phyloP scores from a whole-genome alignment of 2,329 filamentous ascomycete species.

The Colletotrichum eremochloae region DNA sequence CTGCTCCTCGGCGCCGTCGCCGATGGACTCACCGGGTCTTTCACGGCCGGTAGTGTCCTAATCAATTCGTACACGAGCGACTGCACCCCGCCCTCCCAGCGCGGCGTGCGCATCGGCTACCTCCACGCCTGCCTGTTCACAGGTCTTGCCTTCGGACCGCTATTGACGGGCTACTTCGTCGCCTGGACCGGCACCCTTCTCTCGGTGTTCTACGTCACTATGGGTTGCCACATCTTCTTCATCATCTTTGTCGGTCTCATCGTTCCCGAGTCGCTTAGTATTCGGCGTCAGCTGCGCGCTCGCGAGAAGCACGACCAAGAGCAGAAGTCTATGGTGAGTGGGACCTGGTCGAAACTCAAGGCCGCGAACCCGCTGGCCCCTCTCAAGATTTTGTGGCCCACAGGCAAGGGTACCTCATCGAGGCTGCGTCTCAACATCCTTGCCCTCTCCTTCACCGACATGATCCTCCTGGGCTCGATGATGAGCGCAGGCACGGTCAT shows the following conservation, averaged over 20 bases:
- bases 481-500: constrained; percentile 87
- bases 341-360: constrained; percentile 48
- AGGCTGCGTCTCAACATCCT: constrained; percentile 84
- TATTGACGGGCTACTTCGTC: constrained; percentile 84
- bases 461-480: constrained; percentile 82
- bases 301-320: constrained; percentile 74
- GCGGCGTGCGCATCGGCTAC: constrained; percentile 88
- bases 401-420: constrained; percentile 69
- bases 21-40: constrained; percentile 90
- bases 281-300: constrained; percentile 77
- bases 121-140: constrained; percentile 90
- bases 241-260: constrained; percentile 77
- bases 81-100: constrained; percentile 83
- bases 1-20: constrained; percentile 81
- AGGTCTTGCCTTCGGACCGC: constrained; percentile 89
- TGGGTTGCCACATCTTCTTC: constrained; percentile 81
- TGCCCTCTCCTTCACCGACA: constrained; percentile 83
- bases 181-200: constrained; percentile 80
- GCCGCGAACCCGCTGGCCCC: constrained; percentile 78
- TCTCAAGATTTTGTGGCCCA: constrained; percentile 82
- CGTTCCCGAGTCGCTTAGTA: constrained; percentile 87
- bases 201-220: constrained; percentile 85
- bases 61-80: constrained; percentile 91
- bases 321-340: constrained; percentile 53
- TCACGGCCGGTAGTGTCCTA: constrained; percentile 82